These are phyloP conservation scores for Cladosporium sp. DNA, from an alignment of 2,329 filamentous ascomycete species.

Conservation along the genomic window DNA sequence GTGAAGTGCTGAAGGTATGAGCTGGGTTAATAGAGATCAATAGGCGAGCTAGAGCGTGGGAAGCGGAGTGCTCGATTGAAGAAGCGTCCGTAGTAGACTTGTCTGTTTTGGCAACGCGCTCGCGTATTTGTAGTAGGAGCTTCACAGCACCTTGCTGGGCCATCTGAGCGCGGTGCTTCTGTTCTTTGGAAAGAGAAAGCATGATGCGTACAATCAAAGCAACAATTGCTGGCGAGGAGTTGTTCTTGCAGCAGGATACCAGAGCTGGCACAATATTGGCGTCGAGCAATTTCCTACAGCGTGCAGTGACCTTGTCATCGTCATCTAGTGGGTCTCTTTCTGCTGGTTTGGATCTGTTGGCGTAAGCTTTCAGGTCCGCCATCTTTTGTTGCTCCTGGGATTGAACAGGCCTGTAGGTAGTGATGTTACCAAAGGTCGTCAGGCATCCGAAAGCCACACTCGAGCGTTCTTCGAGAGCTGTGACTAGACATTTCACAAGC, in stretches of 20 bases:
- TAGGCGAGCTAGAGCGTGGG: constrained; percentile 58
- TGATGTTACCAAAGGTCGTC: constrained; percentile 83
- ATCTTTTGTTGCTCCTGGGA: constrained; percentile 93
- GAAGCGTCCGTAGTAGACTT: constrained; percentile 34
- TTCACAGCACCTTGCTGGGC: constrained; percentile 93
- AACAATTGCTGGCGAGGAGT: constrained; percentile 64
- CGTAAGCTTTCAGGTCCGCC: constrained; percentile 88
- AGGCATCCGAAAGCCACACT: constrained; percentile 73
- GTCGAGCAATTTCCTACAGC: constrained; percentile 78
- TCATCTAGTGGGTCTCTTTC: constrained; percentile 69
- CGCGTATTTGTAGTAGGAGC: constrained; percentile 72
- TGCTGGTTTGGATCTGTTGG: constrained; percentile 70
- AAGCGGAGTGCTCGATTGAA: constrained; percentile 33
- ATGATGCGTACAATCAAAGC: constrained; percentile 75
- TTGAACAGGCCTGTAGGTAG: constrained; percentile 71
- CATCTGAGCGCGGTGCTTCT: constrained; percentile 72
- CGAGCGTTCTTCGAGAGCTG: constrained; percentile 54
- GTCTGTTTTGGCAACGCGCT: constrained; percentile 56
- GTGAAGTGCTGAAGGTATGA: constrained; percentile 78
- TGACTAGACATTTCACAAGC: constrained; percentile 70
- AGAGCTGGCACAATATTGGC: constrained; percentile 75
- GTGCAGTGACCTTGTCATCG: constrained; percentile 70
- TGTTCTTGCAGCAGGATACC: constrained; percentile 52
- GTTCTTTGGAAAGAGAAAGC: constrained; percentile 72
- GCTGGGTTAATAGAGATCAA: constrained; percentile 59